Base-by-base conservation (phyloP, 2,329 filamentous ascomycete species). In the Aschersonia sp. region DNA sequence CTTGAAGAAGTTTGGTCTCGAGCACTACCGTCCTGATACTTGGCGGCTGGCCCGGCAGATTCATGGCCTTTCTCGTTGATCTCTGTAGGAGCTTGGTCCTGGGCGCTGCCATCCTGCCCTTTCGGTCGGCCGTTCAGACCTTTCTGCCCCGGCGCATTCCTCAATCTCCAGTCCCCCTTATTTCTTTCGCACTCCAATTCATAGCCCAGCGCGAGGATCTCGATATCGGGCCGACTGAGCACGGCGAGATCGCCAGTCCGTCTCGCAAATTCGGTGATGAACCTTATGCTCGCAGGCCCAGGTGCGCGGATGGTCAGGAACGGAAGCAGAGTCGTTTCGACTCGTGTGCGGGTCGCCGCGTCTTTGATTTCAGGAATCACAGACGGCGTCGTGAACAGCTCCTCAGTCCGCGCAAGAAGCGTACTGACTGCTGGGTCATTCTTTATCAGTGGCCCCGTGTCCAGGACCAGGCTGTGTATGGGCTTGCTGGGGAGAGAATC, bases 161-260 rank as follows among this genome's bases (percentile, higher is more conserved):
- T 75, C 63, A 96, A 59, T 51, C 89, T 77, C 84, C 87, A 94
- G 61, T 94, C 82, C 2, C 89, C 89, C n/a, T 82, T 80, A 61
- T 94, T 94, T 50, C 82, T 73, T 69, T 97, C 89, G 58, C 86
- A 85, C 58, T 97, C 91, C n/a, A 97, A 63, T 62, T 98, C 92
- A 63, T 97, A 97, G 1, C 88, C 85, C 48, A 98, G 70, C 6
- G 91, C 92, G 59, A 97, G 71, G 41, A 98, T 76, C 55, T 94
- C 85, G 51, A 97, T 71, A 79, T 98, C 92, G 1, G 89, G 85
- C 60, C 77, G 80, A 66, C 89, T 96, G 50, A 98, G 70, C 1
- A 96, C 91, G 9, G 84, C 78, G 52, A 89, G 74, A 63, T 98
- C 92, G 48, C 92, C 92, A 0, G 92, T 97, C 62, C 81, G 84